These are phyloP conservation scores for Cyclocybe cylindracea DNA, from an alignment of 768 basidiomycete genomes.

Conservation along the genomic window DNA sequence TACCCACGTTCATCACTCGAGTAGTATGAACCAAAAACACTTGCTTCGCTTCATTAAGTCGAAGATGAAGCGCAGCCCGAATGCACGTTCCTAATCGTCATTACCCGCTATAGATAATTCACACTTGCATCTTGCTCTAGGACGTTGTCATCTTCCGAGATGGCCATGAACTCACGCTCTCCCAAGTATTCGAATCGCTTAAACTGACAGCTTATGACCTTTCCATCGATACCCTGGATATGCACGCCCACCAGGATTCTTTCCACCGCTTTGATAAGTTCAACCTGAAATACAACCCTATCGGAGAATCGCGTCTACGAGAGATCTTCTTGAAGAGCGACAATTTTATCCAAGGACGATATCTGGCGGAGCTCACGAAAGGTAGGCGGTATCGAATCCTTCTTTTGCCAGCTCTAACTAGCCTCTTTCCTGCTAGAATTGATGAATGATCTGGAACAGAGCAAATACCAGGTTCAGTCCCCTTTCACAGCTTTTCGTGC, in stretches of 20 bases:
- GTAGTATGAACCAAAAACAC: constrained; percentile 99
- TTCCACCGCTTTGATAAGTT: constrained; percentile 99
- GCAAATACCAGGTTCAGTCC: constrained; percentile 86
- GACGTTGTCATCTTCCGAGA: constrained; percentile 97
- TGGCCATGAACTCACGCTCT: constrained; percentile 81
- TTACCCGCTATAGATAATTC: background rate
- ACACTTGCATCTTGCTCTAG: constrained; percentile 36
- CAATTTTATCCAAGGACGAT: constrained; percentile 89
- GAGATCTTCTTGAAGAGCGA: constrained; percentile 99
- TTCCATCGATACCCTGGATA: constrained; percentile 98
- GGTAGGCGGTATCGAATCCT: constrained; percentile 43
- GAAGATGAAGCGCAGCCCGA: constrained; percentile 90
- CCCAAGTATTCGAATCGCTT: constrained; percentile 95
- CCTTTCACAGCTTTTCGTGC: background rate
- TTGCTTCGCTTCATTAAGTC: constrained; percentile 96
- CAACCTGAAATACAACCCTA: constrained; percentile 96
- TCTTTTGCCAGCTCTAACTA: background rate
- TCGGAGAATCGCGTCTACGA: constrained; percentile 90
- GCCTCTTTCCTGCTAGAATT: constrained; percentile 59
- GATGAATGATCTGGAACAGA: constrained; percentile 97
- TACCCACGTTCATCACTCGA: constrained; percentile 98
- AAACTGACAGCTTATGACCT: constrained; percentile 96
- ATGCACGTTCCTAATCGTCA: constrained; percentile 46
- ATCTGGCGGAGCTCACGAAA: constrained; percentile 92
- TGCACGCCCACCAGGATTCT: constrained; percentile 98